Conservation (phyloP, 805 yeast genomes). For the Candida boleticola region DNA sequence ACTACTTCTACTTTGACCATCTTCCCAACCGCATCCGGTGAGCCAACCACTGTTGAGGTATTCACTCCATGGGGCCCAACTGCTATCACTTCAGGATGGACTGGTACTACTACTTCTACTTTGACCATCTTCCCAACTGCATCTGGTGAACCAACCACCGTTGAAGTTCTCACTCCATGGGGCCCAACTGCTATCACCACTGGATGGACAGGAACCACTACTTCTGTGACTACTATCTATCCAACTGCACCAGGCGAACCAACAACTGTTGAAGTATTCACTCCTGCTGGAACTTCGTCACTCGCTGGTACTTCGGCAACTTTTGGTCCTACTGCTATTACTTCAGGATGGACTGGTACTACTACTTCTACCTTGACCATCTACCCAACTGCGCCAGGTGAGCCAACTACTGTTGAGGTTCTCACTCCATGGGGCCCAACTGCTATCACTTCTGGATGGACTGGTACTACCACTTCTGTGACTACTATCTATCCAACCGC, state of each 20-base stretch:
- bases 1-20: no score
- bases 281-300: constrained; percentile 1
- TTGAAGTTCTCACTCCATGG: background rate
- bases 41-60: no score
- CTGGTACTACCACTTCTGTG: constrained; percentile 1
- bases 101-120: background rate
- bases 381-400: background rate
- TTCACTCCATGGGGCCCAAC: no score
- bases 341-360: background rate
- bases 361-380: background rate
- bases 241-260: background rate
- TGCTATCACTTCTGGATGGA: constrained; percentile 1
- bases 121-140: background rate
- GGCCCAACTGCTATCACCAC: constrained; percentile 1
- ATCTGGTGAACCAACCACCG: background rate
- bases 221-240: background rate
- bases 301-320: no score
- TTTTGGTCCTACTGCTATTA: background rate
- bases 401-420: background rate
- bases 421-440: background rate
- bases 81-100: no score
- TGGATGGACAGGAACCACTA: background rate
- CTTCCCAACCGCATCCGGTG: no score
- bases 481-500: background rate
- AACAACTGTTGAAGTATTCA: background rate